Base-by-base conservation (phyloP, 2,329 filamentous ascomycete species). In the Pestalotiopsis sp. region DNA sequence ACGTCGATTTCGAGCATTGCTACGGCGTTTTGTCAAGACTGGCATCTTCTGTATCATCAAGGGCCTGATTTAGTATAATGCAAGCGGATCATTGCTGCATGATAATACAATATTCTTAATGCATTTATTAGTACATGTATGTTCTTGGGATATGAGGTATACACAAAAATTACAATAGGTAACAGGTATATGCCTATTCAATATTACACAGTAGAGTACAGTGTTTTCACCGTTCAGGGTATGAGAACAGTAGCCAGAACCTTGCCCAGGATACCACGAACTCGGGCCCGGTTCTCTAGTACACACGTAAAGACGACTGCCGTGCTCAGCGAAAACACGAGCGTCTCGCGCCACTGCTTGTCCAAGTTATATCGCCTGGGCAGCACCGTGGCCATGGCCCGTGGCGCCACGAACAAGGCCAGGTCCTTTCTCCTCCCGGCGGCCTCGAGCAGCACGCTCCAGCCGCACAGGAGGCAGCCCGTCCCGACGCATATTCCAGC, bases 381-480 rank as follows among this genome's bases (percentile, higher is more conserved):
- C 17, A 97, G 80, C 70, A 95, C 78, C 0, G 92, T 93, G 9
- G 92, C 92, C 71, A 93, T 83, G 14, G 93, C 94, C 71, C 93
- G 86, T 0, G 94, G 94, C 23, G 92, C 89, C 58, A 96, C 93
- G 77, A 97, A 97, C 52, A 96, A 84, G 9, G 91, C 89, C 76
- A 97, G 87, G 76, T 97, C 93, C 75, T 92, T 90, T 68, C 91
- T 85, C 71, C 92, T 87, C 60, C 84, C 83, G 4, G 85, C 75
- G 78, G 88, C 84, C 80, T 97, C 94, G 45, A 94, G 80, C 60
- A 97, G 82, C 60, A 96, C 90, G 80, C 93, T 95, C 91, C 92
- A 94, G 2, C 94, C 94, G 76, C 93, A 97, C 57, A 94, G 82
- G 66, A 89, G 79, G 78, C 93, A 95, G 6, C 93, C 93, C 0